phyloP scores from a whole-genome alignment of 805 yeast genomes.

The Candida tallmaniae region DNA sequence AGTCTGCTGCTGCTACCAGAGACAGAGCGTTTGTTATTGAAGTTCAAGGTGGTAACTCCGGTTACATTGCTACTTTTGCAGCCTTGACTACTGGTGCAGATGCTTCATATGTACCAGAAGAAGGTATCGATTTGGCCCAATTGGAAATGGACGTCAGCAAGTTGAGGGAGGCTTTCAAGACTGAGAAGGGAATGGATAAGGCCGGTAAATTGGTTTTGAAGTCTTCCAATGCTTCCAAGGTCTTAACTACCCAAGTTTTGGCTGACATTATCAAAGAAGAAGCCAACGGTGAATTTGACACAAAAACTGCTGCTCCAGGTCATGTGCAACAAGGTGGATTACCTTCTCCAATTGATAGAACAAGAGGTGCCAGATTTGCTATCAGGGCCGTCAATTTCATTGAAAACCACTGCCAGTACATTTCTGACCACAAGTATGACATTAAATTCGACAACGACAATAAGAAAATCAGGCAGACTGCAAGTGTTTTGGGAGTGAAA shows the following conservation, averaged over 20 bases:
- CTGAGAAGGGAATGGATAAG: slow-evolving; percentile 73
- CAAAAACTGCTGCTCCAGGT: slow-evolving; percentile 95
- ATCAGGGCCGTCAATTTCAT: slow-evolving; percentile 85
- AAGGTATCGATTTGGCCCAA: slow-evolving; percentile 61
- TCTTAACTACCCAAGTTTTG: slow-evolving; percentile 75
- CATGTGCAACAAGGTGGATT: slow-evolving; percentile 97
- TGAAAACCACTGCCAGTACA: slow-evolving; percentile 44
- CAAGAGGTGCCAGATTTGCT: slow-evolving; percentile 84
- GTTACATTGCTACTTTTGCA: slow-evolving; percentile 84
- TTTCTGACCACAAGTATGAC: slow-evolving; percentile 19
- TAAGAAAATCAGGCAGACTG: slow-evolving; percentile 43
- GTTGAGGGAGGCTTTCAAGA: slow-evolving; percentile 61
- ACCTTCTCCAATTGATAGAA: slow-evolving; percentile 93
- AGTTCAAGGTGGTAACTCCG: slow-evolving; percentile 97
- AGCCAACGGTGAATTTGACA: slow-evolving; percentile 72
- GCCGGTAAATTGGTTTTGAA: slow-evolving; percentile 85
- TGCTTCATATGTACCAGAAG: slow-evolving; percentile 88
- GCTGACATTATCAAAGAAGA: slow-evolving; percentile 82
- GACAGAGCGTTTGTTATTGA: slow-evolving; percentile 94
- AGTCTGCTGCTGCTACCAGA: slow-evolving; percentile 90
- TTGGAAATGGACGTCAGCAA: slow-evolving; percentile 72
- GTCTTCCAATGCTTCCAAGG: slow-evolving; percentile 76
- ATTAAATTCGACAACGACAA: slow-evolving; percentile 31
- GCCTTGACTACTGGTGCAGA: slow-evolving; percentile 88
- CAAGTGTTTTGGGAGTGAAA: slow-evolving; percentile 79